A percentile compares a stretch with the other conserved stretches of the same genome.
Evolutionary conservation across 768 basidiomycete genomes (phyloP).

Genomic region (Hortiboletus flavorubellus): DNA sequence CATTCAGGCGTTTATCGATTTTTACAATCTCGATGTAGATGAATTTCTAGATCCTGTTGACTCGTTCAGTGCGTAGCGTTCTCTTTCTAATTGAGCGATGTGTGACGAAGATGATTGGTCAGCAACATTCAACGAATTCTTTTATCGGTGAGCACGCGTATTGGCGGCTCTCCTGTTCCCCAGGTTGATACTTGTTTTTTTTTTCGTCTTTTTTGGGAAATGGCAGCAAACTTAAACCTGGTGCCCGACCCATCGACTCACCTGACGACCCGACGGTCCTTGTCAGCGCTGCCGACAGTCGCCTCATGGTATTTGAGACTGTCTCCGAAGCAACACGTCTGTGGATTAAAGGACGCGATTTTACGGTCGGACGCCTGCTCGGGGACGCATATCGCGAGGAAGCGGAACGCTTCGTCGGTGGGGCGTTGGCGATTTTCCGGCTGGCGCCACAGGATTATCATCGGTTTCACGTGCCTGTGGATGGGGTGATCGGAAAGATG

Average conservation of each 20-base stretch:
- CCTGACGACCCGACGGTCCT: slow-evolving; percentile 74
- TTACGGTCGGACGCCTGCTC: slow-evolving; percentile 74
- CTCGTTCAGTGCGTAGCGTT: slow-evolving; percentile 67
- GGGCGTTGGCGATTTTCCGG: slow-evolving; percentile 85
- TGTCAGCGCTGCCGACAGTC: slow-evolving; percentile 91
- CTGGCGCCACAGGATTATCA: slow-evolving; percentile 96
- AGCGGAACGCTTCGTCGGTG: slow-evolving; percentile 69
- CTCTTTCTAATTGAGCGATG: neutral
- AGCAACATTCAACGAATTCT: slow-evolving; percentile 95
- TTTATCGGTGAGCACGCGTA: slow-evolving; percentile 55
- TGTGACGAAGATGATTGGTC: neutral
- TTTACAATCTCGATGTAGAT: slow-evolving; percentile 78
- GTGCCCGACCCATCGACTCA: slow-evolving; percentile 69
- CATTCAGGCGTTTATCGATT: slow-evolving; percentile 85
- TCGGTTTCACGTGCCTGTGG: slow-evolving; percentile 87
- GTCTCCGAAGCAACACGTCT: slow-evolving; percentile 81
- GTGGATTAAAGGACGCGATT: slow-evolving; percentile 98
- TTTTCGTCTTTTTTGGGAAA: neutral
- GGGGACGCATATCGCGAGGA: slow-evolving; percentile 74
- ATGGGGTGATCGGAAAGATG: slow-evolving; percentile 80
- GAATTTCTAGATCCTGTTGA: slow-evolving; percentile 82
- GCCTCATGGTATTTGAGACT: slow-evolving; percentile 91
- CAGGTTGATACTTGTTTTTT: neutral
- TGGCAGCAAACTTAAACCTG: slow-evolving; percentile 77
- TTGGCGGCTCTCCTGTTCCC: neutral